Evolutionary conservation across 305 asterid genomes (phyloP), one percentile per base, ranked within the genome.

Genomic region (Andrographis paniculata): DNA sequence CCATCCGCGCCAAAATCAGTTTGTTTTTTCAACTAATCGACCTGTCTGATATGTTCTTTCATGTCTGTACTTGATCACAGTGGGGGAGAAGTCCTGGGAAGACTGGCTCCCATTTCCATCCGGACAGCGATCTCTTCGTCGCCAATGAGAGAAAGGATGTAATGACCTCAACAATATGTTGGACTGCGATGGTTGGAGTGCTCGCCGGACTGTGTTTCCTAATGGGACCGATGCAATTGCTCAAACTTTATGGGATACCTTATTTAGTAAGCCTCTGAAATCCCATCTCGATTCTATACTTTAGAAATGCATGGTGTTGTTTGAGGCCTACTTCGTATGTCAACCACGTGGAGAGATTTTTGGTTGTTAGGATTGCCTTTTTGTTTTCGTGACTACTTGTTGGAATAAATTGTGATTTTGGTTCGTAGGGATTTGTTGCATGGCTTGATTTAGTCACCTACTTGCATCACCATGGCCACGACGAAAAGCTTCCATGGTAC

Each of bases 381-480:
- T 11, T 16, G 30, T n/a, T n/a, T n/a, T n/a, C n/a, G n/a, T n/a
- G n/a, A n/a, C n/a, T n/a, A 23, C 42, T 22, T 55, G 17, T 58
- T 60, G 73, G 73, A 72, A 40, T 57, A 54, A 55, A 46, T 51
- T 20, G 1, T 5, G 3, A 20, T 41, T 15, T 15, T 6, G 9
- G 1, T 41, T 14, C 12, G 24, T 70, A 84, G 95, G 71, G 87
- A 10, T 86, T 76, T 35, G 96, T 89, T 2, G 69, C 68, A 75
- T 89, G 95, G 98, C 69, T 89, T 56, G 98, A 89, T 53, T 41
- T 61, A 4, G 98, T 82, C 22, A 89, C 98, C 21, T 89, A 89
- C 64, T 73, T 89, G 60, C 98, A 89, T 58, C 98, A 89, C 67
- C 98, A 89, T 52, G 98, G 98, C 19, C 82, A 89, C 18, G 92